Conservation (phyloP, 2,329 filamentous ascomycete genomes). For the Aphanocladium album region DNA sequence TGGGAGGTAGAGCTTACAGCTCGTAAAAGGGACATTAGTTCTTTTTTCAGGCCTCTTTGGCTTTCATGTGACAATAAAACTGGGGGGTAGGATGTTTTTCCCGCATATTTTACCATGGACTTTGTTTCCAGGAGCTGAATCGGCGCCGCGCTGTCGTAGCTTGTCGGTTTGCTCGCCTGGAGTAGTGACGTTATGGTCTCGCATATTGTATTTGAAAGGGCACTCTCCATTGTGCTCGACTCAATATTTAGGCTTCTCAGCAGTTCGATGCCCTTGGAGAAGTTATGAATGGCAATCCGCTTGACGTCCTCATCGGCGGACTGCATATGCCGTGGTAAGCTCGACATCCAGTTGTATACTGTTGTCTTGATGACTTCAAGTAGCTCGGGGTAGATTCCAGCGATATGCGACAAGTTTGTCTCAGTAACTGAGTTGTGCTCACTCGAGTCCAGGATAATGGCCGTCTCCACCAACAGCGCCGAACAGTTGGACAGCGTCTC, state of each 20-base stretch:
- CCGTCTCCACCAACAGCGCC: slow-evolving; percentile 71
- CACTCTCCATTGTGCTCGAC: slow-evolving; percentile 61
- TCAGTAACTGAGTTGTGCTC: slow-evolving; percentile 34
- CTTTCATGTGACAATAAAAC: slow-evolving; percentile 60
- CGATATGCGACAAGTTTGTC: slow-evolving; percentile 55
- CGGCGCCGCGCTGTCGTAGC: slow-evolving; percentile 16
- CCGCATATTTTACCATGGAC: slow-evolving; percentile 14
- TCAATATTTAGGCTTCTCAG: slow-evolving; percentile 59
- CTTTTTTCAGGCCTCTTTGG: slow-evolving; percentile 56
- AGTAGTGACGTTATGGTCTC: slow-evolving; percentile 60
- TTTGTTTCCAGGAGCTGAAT: slow-evolving; percentile 22
- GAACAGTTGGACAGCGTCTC: slow-evolving; percentile 64
- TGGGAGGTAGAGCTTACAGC: slow-evolving; percentile 53
- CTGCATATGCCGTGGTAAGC: slow-evolving; percentile 78
- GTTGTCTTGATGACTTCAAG: slow-evolving; percentile 62
- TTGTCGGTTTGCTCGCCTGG: slow-evolving; percentile 19
- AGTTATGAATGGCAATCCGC: slow-evolving; percentile 64
- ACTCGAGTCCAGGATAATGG: slow-evolving; percentile 62
- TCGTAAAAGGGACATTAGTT: slow-evolving; percentile 54
- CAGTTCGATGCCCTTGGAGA: slow-evolving; percentile 68
- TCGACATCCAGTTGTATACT: slow-evolving; percentile 75
- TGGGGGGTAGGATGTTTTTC: slow-evolving; percentile 45
- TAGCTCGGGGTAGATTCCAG: slow-evolving; percentile 57
- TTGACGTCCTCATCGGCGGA: slow-evolving; percentile 76
- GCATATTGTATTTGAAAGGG: slow-evolving; percentile 62